Evolutionary conservation across 179 eudicot species (phyloP), one percentile per base, ranked within the genome.

Genomic region (Heliamphora pulchella): DNA sequence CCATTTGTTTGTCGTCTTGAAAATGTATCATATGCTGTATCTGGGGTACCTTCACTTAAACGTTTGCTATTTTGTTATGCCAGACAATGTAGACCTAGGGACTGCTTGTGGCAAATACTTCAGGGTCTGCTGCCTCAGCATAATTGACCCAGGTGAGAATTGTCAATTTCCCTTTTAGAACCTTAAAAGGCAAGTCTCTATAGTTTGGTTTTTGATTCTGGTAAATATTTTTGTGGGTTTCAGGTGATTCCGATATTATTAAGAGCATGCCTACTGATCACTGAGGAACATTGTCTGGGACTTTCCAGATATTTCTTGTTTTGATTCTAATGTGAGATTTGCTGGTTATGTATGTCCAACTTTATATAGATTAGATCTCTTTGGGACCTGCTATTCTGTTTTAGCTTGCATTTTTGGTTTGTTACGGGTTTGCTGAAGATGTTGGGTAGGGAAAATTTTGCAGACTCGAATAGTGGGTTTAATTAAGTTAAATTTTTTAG

Each of bases 181-280:
- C 15, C n/a, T 68, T 9, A 14, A 65, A 10, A 3, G 31, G 4
- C 44, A n/a, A 14, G 70, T 69, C 46, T 8, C 15, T 6, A 47
- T 44, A 11, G 5, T 57, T 69, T 18, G 3, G 10, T 31, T 31
- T 55, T 7, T 70, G 18, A 70, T 79, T 47, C 8, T 10, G 44
- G 47, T 13, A 31, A 5, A 8, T 10, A 14, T 69, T 17, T 62
- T 51, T 46, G 41, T 53, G 31, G 0, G 31, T 80, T 64, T n/a
- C 85, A 79, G 87, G 85, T 80, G 85, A 85, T 80, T 85, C 87
- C 11, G 85, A 85, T 71, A 85, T 85, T 58, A 85, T 85, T 68
- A 85, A 82, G 85, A 82, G 61, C 64, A 64, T 85, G 65, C 87
- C 85, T 4, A 74, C 80, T 39, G 83, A 85, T 50, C 87, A 82